Evolutionary conservation across 2,329 filamentous ascomycete species (phyloP), one percentile per base, ranked within the genome.

Genomic region (Diaporthe velutina): DNA sequence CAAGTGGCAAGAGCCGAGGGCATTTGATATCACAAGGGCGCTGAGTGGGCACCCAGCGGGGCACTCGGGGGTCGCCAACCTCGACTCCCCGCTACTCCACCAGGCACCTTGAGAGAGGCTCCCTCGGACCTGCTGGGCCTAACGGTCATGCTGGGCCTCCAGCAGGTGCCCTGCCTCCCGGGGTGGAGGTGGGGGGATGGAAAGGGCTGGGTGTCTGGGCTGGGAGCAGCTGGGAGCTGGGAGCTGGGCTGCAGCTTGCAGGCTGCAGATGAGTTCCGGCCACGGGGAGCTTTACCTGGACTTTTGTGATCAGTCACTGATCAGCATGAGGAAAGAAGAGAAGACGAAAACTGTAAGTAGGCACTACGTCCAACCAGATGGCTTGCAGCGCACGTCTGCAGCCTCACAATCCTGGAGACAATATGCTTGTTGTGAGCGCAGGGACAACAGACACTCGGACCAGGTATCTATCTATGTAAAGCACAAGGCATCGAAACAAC

Each of bases 81-180:
- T 72, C 45, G 70, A 52, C 38, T 72, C 57, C 67, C 70, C 70
- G 70, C 48, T 38, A 48, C 57, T 64, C 70, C 70, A 72, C 70
- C 48, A 58, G 28, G 28, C 58, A 28, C 48, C n/a, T 25, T 35
- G 42, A 33, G 57, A 68, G 33, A 68, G 64, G 48, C 12, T n/a
- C 61, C 42, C 30, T 50, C 61, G 45, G 61, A 67, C 61, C 61
- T 67, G 61, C 42, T 50, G 28, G 55, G 33, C 42, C 45, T 10
- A 17, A n/a, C n/a, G n/a, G n/a, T 38, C 64, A 25, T 54, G 45
- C 64, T 68, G 64, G 64, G 48, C 48, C 64, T 38, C 45, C 30
- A 52, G 61, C 61, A 67, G 45, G 22, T 67, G 61, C 38, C 28
- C 61, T 67, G 9, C 19, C 42, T 50, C 61, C 61, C 61, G 22